Evolutionary conservation across 352 stramenopile species (phyloP).

Genomic region (Globisporangium lucens): DNA sequence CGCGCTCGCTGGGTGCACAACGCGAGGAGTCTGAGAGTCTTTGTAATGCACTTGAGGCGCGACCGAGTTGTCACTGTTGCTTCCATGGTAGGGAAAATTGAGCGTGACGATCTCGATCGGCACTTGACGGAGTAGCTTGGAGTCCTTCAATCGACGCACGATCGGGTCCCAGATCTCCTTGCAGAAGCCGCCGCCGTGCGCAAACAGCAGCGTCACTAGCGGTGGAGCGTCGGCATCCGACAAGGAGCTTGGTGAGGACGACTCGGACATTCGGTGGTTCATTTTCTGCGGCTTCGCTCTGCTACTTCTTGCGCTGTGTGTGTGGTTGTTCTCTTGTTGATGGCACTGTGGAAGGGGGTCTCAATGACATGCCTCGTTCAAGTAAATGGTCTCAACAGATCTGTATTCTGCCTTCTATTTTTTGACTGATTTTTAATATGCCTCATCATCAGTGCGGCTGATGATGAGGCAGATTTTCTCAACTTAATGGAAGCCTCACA

Average conservation of each 20-base stretch:
- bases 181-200: slow-evolving; percentile 44
- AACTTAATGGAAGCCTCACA: no score
- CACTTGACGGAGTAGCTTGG: slow-evolving; percentile 24
- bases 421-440: background rate
- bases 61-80: slow-evolving; percentile 31
- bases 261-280: no score
- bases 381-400: background rate
- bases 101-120: slow-evolving; percentile 27
- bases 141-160: slow-evolving; percentile 28
- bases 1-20: slow-evolving; percentile 30
- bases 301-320: no score
- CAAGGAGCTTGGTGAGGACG: no score
- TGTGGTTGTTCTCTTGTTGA: no score
- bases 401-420: no score
- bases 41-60: slow-evolving; percentile 13
- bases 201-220: slow-evolving; percentile 39
- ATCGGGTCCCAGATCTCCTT: slow-evolving; percentile 49
- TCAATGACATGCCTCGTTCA: slow-evolving; percentile 6
- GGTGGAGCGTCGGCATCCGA: background rate
- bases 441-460: background rate
- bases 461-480: background rate
- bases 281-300: no score
- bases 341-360: no score
- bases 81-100: slow-evolving; percentile 52
- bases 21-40: slow-evolving; percentile 17